phyloP scores from a whole-genome alignment of 2,329 filamentous ascomycete genomes.

The Aspergillus intermedius region DNA sequence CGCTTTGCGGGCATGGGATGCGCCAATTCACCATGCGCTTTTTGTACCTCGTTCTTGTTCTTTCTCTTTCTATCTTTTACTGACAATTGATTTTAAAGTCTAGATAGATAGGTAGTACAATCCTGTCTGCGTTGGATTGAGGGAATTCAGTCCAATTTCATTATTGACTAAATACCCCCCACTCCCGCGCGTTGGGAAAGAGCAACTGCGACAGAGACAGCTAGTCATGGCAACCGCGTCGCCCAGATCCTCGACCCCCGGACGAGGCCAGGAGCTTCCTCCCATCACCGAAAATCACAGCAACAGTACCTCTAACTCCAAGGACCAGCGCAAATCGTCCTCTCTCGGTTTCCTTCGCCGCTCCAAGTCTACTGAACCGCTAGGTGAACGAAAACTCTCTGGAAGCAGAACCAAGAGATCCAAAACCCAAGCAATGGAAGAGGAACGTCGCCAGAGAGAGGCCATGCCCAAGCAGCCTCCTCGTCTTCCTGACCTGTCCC shows the following conservation, averaged over 20 bases:
- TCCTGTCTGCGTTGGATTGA: background rate
- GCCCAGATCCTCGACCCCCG: constrained; percentile 30
- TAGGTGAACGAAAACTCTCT: constrained; percentile 48
- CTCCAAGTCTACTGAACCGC: constrained; percentile 58
- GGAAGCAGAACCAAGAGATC: constrained; percentile 31
- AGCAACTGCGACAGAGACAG: constrained; percentile 11
- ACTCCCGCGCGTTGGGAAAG: constrained; percentile 11
- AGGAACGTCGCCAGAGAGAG: constrained; percentile 52
- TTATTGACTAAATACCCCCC: background rate
- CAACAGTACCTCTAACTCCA: constrained; percentile 4
- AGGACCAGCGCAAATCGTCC: constrained; percentile 35
- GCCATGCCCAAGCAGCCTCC: constrained; percentile 56
- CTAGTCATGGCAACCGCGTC: constrained; percentile 28
- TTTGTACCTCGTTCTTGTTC: background rate
- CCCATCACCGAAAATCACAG: constrained; percentile 31
- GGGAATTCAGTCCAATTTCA: background rate
- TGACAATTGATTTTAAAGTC: too few relatives aligned
- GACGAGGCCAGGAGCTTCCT: constrained; percentile 24
- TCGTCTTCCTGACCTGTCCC: constrained; percentile 44
- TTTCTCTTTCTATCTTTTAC: too few relatives aligned
- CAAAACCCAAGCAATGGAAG: constrained; percentile 38
- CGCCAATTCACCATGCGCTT: background rate
- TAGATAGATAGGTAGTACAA: background rate
- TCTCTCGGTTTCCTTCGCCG: constrained; percentile 58
- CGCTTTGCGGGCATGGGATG: background rate